A percentile compares a stretch with the other conserved stretches of the same genome.
phyloP scores from a whole-genome alignment of 2,329 filamentous ascomycete species.

The Lasiodiplodia sp. region DNA sequence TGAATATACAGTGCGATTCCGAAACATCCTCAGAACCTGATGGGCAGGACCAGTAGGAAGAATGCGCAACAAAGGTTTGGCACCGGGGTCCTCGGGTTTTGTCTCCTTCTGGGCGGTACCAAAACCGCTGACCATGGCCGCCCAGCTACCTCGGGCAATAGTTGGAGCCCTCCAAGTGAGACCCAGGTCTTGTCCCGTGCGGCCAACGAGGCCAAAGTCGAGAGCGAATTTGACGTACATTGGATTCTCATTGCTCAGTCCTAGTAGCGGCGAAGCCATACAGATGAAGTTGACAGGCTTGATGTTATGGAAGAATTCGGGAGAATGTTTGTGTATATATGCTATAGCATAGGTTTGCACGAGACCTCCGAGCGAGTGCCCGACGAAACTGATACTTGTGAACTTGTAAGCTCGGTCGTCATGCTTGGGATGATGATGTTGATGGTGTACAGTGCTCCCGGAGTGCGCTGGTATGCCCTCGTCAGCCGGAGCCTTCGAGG shows the following conservation, averaged over 20 bases:
- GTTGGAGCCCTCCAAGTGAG: conserved; percentile 93
- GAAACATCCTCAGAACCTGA: conserved; percentile 83
- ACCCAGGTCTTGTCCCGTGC: conserved; percentile 93
- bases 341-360: conserved; percentile 94
- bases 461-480: conserved; percentile 63
- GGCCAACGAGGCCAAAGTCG: conserved; percentile 94
- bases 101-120: conserved; percentile 64
- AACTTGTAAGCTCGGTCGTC: conserved; percentile 75
- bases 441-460: conserved; percentile 66
- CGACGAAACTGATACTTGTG: conserved; percentile 94
- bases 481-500: conserved; percentile 50
- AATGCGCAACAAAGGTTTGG: conserved; percentile 88
- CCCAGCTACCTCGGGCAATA: conserved; percentile 85
- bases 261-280: conserved; percentile 85
- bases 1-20: conserved; percentile 90
- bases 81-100: conserved; percentile 73
- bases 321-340: conserved; percentile 96
- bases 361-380: conserved; percentile 87
- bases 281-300: conserved; percentile 89
- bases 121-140: conserved; percentile 82
- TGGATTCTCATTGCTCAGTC: conserved; percentile 95
- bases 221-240: conserved; percentile 96
- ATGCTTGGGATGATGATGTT: conserved; percentile 50
- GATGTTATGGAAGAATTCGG: conserved; percentile 85
- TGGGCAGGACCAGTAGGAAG: conserved; percentile 92